phyloP scores from a whole-genome alignment of 805 yeast species.

The Priceomyces fermenticarens region DNA sequence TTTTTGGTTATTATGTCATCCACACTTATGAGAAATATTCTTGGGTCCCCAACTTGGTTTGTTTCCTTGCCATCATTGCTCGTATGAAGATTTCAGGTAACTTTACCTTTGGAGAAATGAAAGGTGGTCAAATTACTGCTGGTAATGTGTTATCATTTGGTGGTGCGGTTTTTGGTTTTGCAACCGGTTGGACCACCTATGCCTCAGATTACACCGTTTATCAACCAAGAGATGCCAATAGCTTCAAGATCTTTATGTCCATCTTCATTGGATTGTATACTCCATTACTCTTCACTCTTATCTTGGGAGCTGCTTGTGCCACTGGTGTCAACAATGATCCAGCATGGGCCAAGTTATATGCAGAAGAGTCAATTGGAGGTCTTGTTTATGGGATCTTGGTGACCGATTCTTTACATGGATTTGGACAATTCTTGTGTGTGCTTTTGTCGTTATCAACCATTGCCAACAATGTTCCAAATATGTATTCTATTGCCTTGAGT shows the following conservation, averaged over 20 bases:
- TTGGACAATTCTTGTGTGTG: slow-evolving; percentile 89
- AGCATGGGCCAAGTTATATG: slow-evolving; percentile 26
- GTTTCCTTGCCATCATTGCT: slow-evolving; percentile 75
- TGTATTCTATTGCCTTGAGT: slow-evolving; percentile 85
- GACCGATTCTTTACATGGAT: slow-evolving; percentile 76
- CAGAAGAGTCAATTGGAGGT: slow-evolving; percentile 58
- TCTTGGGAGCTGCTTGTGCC: slow-evolving; percentile 77
- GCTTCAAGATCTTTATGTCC: slow-evolving; percentile 58
- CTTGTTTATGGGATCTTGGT: slow-evolving; percentile 76
- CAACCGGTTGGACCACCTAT: slow-evolving; percentile 92
- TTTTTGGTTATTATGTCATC: slow-evolving; percentile 81
- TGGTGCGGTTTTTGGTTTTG: slow-evolving; percentile 79
- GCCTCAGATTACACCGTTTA: slow-evolving; percentile 92
- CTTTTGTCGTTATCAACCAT: slow-evolving; percentile 83
- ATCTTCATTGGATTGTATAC: slow-evolving; percentile 46
- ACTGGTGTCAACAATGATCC: slow-evolving; percentile 53
- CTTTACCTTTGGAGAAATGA: slow-evolving; percentile 41
- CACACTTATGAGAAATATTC: slow-evolving; percentile 81
- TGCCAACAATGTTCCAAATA: slow-evolving; percentile 89
- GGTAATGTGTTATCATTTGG: slow-evolving; percentile 80
- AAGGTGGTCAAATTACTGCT: slow-evolving; percentile 64
- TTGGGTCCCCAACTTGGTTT: slow-evolving; percentile 79
- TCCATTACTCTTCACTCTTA: slow-evolving; percentile 25
- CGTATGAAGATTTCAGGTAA: slow-evolving; percentile 66
- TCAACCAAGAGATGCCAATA: slow-evolving; percentile 65